Evolutionary conservation across 2,329 filamentous ascomycete species (phyloP).

Genomic region (Aspergillus sp.): DNA sequence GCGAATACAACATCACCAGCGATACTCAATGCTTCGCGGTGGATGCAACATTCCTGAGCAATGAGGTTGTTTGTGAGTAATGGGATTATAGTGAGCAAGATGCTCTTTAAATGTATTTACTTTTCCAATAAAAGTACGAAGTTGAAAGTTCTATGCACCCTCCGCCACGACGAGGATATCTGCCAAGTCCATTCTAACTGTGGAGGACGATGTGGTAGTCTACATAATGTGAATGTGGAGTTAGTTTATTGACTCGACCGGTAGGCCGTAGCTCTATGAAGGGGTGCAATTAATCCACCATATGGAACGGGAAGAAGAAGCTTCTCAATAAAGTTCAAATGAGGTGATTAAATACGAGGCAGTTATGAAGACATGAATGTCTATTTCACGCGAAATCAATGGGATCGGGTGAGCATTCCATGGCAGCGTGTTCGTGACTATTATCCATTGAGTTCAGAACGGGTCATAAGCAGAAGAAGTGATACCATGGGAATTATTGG

Average conservation of each 20-base stretch:
- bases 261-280: too few relatives aligned
- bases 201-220: too few relatives aligned
- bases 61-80: constrained; percentile 5
- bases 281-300: too few relatives aligned
- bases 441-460: not conserved
- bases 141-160: not conserved
- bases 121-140: not conserved
- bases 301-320: too few relatives aligned
- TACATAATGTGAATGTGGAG: not conserved
- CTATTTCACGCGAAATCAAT: not conserved
- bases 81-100: not conserved
- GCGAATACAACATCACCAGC: not conserved
- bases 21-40: constrained; percentile 1
- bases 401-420: not conserved
- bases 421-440: not conserved
- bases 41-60: not conserved
- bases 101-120: not conserved
- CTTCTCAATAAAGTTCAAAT: too few relatives aligned
- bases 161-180: not conserved
- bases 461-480: too few relatives aligned
- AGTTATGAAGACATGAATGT: not conserved
- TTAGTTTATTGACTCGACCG: not conserved
- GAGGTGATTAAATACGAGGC: too few relatives aligned
- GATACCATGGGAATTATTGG: too few relatives aligned
- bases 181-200: not conserved